Evolutionary conservation across 345 rosid species (phyloP), one percentile per base, ranked within the genome.

Genomic region (Gossypium arboreum): DNA sequence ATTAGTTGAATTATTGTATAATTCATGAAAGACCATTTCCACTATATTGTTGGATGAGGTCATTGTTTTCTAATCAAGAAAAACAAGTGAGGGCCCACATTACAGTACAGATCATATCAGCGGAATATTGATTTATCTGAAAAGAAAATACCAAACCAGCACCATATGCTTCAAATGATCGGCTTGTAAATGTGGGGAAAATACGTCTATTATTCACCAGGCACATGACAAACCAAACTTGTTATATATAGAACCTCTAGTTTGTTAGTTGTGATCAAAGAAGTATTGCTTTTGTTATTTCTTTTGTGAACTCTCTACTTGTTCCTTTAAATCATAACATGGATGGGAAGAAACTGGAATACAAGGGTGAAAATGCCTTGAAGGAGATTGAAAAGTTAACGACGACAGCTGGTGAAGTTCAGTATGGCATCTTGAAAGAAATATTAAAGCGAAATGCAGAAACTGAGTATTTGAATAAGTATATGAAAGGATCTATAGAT

Each of bases 341-440:
- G 93, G 87, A 83, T 61, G 85, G 89, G 18, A 85, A 82, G 83
- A 86, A 80, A 72, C 74, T 88, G 77, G 89, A 86, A 73, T 86
- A 86, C 75, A 89, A 80, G 75, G 94, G 91, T 9, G 81, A 82
- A 75, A 87, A 80, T 72, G 89, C 90, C 25, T 61, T 88, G 65
- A 76, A 80, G 81, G 88, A 85, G 85, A 88, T 88, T 54, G 91
- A 86, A 79, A 79, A 71, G 76, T 84, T 88, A 29, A 88, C 91
- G 1, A 61, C 81, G 4, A 78, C 79, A 47, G 90, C 89, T 13
- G 91, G 74, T 47, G 76, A 76, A 74, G 83, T 86, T 47, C 94
- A 87, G 73, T 77, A 79, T 55, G 79, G 73, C 65, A 70, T 88
- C 71, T 78, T 89, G 85, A 79, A 77, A 76, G 83, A 81, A 71